Percentiles rank a stretch among this genome's conserved stretches.
Evolutionary conservation across 106 monocot genomes (phyloP).

Genomic region (Dioscorea alata): DNA sequence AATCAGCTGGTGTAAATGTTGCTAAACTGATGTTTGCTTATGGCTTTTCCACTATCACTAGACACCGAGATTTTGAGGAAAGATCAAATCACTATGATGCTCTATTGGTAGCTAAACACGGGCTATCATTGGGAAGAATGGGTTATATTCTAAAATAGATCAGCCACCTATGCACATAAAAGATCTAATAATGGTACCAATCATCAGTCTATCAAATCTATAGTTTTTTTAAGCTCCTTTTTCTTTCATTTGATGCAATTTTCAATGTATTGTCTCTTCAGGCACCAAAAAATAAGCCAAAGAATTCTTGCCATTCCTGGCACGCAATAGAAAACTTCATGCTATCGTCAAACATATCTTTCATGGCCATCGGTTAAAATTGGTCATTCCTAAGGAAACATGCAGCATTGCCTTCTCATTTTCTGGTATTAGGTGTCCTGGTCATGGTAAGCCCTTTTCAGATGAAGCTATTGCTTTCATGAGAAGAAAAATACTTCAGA

Average conservation of each 20-base stretch:
- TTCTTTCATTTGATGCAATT: background rate
- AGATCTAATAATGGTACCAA: constrained; percentile 73
- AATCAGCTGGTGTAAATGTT: constrained; percentile 58
- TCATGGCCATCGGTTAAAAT: constrained; percentile 95
- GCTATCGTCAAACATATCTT: constrained; percentile 97
- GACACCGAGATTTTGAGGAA: constrained; percentile 92
- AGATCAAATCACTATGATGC: constrained; percentile 90
- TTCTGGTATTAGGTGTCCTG: constrained; percentile 92
- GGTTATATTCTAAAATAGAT: constrained; percentile 67
- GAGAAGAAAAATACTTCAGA: constrained; percentile 84
- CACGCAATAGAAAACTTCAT: constrained; percentile 59
- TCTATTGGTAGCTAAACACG: constrained; percentile 74
- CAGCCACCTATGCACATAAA: constrained; percentile 79
- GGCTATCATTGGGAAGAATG: constrained; percentile 73
- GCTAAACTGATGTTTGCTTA: constrained; percentile 69
- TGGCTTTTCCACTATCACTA: constrained; percentile 67
- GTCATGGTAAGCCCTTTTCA: constrained; percentile 74
- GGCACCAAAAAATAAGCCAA: constrained; percentile 77
- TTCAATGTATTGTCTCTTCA: constrained; percentile 15
- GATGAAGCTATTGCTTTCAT: constrained; percentile 94
- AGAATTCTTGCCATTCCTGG: constrained; percentile 87
- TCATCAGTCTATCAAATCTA: too few species aligned
- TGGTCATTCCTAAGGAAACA: constrained; percentile 86
- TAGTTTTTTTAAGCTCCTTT: background rate
- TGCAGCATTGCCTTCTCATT: constrained; percentile 94